phyloP scores from a whole-genome alignment of 2,329 filamentous ascomycete species.

The Hypoxylon sp. region DNA sequence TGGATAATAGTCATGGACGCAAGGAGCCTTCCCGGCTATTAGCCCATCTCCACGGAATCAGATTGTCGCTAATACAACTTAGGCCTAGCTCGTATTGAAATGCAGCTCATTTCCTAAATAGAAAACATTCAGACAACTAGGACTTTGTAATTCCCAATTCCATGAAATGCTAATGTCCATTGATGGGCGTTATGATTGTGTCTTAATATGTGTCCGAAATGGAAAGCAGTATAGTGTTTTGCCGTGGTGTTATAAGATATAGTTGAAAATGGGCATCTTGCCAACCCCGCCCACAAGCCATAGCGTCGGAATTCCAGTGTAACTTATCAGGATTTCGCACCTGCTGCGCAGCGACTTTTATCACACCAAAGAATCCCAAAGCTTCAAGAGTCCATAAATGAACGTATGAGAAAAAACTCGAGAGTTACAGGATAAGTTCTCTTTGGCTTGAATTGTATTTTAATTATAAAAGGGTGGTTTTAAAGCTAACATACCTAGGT shows the following conservation, averaged over 20 bases:
- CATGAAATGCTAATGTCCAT: background rate
- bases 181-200: background rate
- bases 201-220: background rate
- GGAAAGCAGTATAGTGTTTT: background rate
- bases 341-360: too few relatives aligned
- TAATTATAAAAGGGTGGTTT: too few relatives aligned
- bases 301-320: too few relatives aligned
- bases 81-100: background rate
- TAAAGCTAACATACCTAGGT: too few relatives aligned
- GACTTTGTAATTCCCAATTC: background rate
- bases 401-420: too few relatives aligned
- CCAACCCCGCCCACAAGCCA: too few relatives aligned
- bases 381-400: too few relatives aligned
- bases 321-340: too few relatives aligned
- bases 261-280: background rate
- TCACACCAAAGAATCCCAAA: too few relatives aligned
- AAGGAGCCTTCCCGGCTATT: slow-evolving; percentile 14
- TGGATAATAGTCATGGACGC: slow-evolving; percentile 10
- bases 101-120: slow-evolving; percentile 9
- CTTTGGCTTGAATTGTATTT: too few relatives aligned
- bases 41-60: slow-evolving; percentile 1
- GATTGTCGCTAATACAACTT: slow-evolving; percentile 4
- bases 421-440: background rate
- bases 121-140: background rate
- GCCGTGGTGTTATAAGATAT: background rate